Evolutionary conservation across 2,329 filamentous ascomycete genomes (phyloP).

Genomic region (Stromatinia cepivora): DNA sequence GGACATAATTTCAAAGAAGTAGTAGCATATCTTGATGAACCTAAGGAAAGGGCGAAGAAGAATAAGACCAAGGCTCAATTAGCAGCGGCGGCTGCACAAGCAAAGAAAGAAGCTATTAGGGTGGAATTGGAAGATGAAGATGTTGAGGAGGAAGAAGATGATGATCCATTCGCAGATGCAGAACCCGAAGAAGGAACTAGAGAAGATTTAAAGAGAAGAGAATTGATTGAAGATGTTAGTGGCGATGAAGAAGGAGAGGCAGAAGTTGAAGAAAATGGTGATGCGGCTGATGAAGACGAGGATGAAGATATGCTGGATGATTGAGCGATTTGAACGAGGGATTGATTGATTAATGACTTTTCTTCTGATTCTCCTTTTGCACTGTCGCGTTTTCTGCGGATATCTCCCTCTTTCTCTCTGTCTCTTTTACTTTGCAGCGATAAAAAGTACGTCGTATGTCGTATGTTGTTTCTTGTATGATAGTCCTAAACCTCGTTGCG

Average conservation of each 20-base stretch:
- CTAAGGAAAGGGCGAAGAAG: conserved; percentile 51
- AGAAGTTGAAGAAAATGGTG: conserved; percentile 36
- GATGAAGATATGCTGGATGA: conserved; percentile 48
- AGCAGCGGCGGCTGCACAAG: conserved; percentile 40
- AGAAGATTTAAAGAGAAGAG: conserved; percentile 57
- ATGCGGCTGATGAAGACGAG: conserved; percentile 38
- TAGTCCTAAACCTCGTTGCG: neutral
- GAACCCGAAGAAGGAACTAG: conserved; percentile 59
- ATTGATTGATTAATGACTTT: conserved; percentile 16
- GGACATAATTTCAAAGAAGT: conserved; percentile 86
- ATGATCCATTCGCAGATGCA: conserved; percentile 48
- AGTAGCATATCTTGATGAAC: conserved; percentile 74
- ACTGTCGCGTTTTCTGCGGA: neutral
- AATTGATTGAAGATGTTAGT: conserved; percentile 51
- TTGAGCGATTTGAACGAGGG: conserved; percentile 30
- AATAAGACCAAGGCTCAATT: conserved; percentile 46
- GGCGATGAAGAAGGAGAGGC: conserved; percentile 46
- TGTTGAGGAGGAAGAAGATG: conserved; percentile 33
- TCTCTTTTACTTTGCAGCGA: neutral
- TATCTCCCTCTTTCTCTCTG: neutral
- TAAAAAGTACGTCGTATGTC: neutral
- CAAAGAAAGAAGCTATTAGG: conserved; percentile 47
- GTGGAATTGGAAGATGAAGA: conserved; percentile 36
- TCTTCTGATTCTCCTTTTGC: neutral
- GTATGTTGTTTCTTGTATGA: neutral